Evolutionary conservation across 2,329 filamentous ascomycete species (phyloP), one percentile per base, ranked within the genome.

Genomic region (Amphichorda felina): DNA sequence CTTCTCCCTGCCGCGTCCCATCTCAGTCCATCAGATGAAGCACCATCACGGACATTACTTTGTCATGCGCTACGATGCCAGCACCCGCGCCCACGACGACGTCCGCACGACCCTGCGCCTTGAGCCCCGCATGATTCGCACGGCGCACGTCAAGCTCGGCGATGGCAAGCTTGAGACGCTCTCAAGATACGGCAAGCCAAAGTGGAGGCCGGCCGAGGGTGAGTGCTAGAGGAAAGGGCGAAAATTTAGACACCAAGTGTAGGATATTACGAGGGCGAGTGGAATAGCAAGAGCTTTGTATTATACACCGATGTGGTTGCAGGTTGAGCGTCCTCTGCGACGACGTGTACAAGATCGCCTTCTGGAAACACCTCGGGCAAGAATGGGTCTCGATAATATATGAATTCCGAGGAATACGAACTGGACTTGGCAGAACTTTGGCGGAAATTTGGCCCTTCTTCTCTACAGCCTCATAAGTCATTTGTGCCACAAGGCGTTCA

Each of bases 41-140:
- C 82, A 96, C 70, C 75, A 75, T 44, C 73, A 78, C 47, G 91
- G 91, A 37, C 88, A 96, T 66, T 94, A 98, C 71, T 98, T 98
- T 60, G 82, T 94, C 53, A 84, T 98, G 82, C 84, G 91, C 49
- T 98, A 94, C 68, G 91, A 98, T 58, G 66, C 81, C 38, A 82
- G 79, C 40, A 64, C 78, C 7, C 59, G 66, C 34, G 79, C 83
- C 7, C 89, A 96, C 60, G 65, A 82, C 45, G 68, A 77, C 30
- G 72, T 98, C 28, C 72, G 80, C 41, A 71, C 70, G 41, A 89
- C 83, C 14, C 69, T 98, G 45, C 72, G 75, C 34, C 68, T 94
- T 46, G 91, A 98, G 62, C 89, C 91, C 28, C 71, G 91, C 38
- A 83, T 96, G 75, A 82, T 98, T 43, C 76, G 87, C 40, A 81